Conservation (phyloP, 345 rosid species). For the Euphorbia pulcherrima region DNA sequence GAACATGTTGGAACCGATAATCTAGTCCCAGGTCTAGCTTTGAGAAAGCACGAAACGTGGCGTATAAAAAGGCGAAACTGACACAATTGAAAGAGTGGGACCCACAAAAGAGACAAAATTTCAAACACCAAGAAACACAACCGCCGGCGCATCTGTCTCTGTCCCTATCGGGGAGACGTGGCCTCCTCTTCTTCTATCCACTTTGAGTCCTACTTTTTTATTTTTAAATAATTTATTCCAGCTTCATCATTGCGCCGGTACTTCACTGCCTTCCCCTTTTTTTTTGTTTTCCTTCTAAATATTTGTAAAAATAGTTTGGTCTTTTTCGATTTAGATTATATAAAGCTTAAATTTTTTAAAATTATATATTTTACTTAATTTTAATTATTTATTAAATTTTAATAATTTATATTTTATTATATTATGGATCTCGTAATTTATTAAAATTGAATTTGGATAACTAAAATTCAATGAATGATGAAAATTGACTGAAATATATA, state of each 20-base stretch:
- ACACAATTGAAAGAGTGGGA: neutral
- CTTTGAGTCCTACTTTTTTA: conserved; percentile 8
- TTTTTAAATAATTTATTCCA: neutral
- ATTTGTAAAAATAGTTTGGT: neutral
- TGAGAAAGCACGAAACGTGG: conserved; percentile 7
- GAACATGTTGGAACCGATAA: neutral
- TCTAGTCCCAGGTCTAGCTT: too few species aligned
- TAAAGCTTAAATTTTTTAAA: too few species aligned
- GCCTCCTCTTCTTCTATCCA: neutral
- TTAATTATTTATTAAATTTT: too few species aligned
- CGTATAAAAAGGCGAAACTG: conserved; percentile 8
- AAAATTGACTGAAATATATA: too few species aligned
- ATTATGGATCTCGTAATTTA: too few species aligned
- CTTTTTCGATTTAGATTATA: too few species aligned
- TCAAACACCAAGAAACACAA: neutral
- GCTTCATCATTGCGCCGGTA: neutral
- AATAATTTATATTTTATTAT: too few species aligned
- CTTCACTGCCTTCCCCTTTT: too few species aligned
- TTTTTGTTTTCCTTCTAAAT: neutral
- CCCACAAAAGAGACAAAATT: neutral
- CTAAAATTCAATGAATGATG: too few species aligned
- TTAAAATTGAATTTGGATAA: too few species aligned
- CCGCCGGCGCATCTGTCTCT: conserved; percentile 20
- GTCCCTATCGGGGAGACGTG: conserved; percentile 18
- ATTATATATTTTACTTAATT: too few species aligned